Conservation (phyloP, 2,329 filamentous ascomycete genomes). For the Emericellopsis cladophorae region DNA sequence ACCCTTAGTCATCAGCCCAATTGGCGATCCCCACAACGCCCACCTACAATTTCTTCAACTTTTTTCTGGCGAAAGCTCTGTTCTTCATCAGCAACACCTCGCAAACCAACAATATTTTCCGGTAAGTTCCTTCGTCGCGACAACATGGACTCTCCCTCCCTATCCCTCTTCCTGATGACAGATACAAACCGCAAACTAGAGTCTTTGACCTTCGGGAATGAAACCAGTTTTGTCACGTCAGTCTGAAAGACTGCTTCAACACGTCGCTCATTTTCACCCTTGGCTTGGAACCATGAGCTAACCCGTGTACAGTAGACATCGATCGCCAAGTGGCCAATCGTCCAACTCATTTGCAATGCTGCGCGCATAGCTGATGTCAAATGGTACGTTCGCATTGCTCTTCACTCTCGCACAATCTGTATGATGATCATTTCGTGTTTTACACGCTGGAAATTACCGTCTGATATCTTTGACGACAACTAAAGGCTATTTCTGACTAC, state of each 20-base stretch:
- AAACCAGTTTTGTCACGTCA: constrained; percentile 83
- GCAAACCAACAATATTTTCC: constrained; percentile 9
- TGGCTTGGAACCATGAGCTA: constrained; percentile 5
- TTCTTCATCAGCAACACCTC: constrained; percentile 1
- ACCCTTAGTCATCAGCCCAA: constrained; percentile 9
- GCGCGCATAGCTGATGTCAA: too few species aligned
- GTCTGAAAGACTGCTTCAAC: constrained; percentile 53
- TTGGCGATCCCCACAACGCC: constrained; percentile 5
- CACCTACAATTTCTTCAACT: constrained; percentile 7
- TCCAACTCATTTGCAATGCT: too few species aligned
- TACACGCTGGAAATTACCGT: constrained; percentile 92
- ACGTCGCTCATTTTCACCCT: constrained; percentile 2
- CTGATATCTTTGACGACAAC: constrained; percentile 72
- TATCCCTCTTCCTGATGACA: constrained; percentile 59
- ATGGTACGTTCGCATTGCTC: constrained; percentile 16
- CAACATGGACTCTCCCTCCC: constrained; percentile 3
- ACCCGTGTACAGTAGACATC: not conserved
- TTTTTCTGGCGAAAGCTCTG: constrained; percentile 9
- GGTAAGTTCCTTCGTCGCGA: constrained; percentile 7
- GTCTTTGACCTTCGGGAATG: constrained; percentile 86
- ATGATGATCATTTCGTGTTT: constrained; percentile 56
- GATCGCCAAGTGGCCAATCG: not conserved
- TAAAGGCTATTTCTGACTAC: constrained; percentile 76
- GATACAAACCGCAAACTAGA: constrained; percentile 84
- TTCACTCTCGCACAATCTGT: constrained; percentile 6